Evolutionary conservation across 1,284 basidiomycete genomes (phyloP).

Genomic region (Ganoderma multipileum): DNA sequence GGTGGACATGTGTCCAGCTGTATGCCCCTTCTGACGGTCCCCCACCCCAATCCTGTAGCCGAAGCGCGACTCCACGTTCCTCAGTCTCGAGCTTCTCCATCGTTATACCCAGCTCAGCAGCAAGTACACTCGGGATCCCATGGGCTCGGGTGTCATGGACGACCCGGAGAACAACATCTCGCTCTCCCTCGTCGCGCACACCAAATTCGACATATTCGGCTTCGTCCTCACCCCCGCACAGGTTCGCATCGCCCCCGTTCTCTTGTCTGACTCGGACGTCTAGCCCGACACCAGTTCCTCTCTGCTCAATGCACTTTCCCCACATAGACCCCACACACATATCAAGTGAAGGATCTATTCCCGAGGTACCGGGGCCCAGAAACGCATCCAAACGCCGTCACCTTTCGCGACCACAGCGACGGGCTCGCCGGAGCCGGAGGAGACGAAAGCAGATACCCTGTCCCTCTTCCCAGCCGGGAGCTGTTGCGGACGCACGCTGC

Average conservation of each 20-base stretch:
- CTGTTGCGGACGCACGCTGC: too few species aligned
- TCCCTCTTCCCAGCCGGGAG: too few species aligned
- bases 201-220: not conserved
- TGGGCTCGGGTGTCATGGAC: not conserved
- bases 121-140: not conserved
- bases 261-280: too few species aligned
- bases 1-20: too few species aligned
- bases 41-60: too few species aligned
- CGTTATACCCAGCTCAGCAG: not conserved
- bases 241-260: not conserved
- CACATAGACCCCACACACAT: not conserved
- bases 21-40: too few species aligned
- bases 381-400: not conserved
- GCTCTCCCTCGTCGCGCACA: not conserved
- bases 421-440: too few species aligned
- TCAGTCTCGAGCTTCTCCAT: not conserved
- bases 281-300: too few species aligned
- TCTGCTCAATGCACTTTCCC: too few species aligned
- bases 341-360: not conserved
- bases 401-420: not conserved
- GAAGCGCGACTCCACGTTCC: not conserved
- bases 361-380: not conserved
- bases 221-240: not conserved
- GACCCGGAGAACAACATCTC: not conserved
- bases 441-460: too few species aligned